These are phyloP conservation scores for Byssoonygena ceratinophila DNA, from an alignment of 2,329 filamentous ascomycete genomes.

Conservation along the genomic window DNA sequence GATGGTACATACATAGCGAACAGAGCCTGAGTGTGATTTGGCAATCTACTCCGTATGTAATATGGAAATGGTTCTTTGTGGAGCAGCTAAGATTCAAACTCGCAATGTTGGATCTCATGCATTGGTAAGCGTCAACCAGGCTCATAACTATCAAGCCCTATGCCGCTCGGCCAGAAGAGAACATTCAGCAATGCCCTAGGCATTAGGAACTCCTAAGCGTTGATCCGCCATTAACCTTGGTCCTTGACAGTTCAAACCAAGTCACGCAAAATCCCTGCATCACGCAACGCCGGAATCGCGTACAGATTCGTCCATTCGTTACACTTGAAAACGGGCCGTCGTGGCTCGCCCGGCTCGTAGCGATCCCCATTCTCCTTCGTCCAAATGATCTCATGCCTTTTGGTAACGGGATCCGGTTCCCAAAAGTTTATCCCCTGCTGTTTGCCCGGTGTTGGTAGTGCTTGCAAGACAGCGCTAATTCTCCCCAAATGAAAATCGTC, in stretches of 20 bases:
- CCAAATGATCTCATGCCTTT: conserved; percentile 14
- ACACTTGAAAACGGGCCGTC: conserved; percentile 15
- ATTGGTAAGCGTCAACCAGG: too few relatives aligned
- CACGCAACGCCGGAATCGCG: conserved; percentile 16
- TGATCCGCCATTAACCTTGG: too few relatives aligned
- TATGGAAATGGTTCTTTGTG: too few relatives aligned
- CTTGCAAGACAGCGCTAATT: conserved; percentile 13
- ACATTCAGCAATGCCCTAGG: too few relatives aligned
- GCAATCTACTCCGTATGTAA: too few relatives aligned
- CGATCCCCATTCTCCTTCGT: conserved; percentile 14
- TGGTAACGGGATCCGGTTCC: conserved; percentile 9
- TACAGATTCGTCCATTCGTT: conserved; percentile 16
- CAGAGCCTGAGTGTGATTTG: too few relatives aligned
- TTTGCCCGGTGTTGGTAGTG: conserved; percentile 13
- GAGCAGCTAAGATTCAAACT: too few relatives aligned
- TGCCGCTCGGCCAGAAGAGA: too few relatives aligned
- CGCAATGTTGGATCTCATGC: too few relatives aligned
- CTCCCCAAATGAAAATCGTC: conserved; percentile 14
- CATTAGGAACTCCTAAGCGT: too few relatives aligned
- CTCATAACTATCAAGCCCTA: too few relatives aligned
- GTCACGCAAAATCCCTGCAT: conserved; percentile 13
- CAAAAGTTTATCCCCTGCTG: conserved; percentile 17
- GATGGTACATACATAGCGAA: too few relatives aligned
- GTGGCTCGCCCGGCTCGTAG: conserved; percentile 14
- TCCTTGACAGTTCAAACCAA: neutral